These are phyloP conservation scores for Gastrolobium bilobum DNA, from an alignment of 306 rosid species.

Conservation along the genomic window DNA sequence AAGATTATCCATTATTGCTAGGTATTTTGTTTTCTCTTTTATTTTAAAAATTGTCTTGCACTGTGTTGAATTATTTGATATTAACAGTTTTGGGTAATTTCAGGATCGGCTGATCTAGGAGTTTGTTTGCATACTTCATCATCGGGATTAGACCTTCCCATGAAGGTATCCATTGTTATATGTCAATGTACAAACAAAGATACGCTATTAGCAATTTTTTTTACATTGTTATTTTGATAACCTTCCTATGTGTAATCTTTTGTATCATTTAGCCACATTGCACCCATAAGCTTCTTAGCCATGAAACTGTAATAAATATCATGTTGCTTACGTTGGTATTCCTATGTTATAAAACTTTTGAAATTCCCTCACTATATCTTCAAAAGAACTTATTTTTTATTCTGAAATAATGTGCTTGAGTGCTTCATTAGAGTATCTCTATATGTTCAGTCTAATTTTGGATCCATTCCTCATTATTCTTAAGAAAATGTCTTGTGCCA, in stretches of 20 bases:
- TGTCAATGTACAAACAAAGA: constrained; percentile 5
- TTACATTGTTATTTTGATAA: constrained; percentile 13
- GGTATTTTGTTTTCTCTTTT: constrained; percentile 62
- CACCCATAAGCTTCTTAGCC: constrained; percentile 2
- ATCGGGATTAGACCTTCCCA: constrained; percentile 98
- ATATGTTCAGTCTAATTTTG: background rate
- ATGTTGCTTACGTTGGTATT: constrained; percentile 1
- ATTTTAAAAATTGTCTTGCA: constrained; percentile 6
- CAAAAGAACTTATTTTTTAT: background rate
- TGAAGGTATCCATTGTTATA: constrained; percentile 73
- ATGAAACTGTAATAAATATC: background rate
- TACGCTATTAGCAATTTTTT: background rate
- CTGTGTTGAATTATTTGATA: constrained; percentile 27
- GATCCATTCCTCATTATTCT: background rate
- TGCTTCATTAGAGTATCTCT: constrained; percentile 16
- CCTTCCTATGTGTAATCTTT: constrained; percentile 1
- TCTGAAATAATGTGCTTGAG: background rate
- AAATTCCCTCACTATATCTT: background rate
- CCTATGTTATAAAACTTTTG: background rate
- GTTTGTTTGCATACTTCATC: constrained; percentile 97
- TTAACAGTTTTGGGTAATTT: constrained; percentile 43
- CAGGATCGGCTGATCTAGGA: constrained; percentile 97
- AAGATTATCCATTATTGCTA: constrained; percentile 90
- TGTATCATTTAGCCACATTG: background rate
- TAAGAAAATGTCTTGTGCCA: constrained; percentile 2